Evolutionary conservation across 1,284 basidiomycete genomes (phyloP).

Genomic region (Omphalotus olearius): DNA sequence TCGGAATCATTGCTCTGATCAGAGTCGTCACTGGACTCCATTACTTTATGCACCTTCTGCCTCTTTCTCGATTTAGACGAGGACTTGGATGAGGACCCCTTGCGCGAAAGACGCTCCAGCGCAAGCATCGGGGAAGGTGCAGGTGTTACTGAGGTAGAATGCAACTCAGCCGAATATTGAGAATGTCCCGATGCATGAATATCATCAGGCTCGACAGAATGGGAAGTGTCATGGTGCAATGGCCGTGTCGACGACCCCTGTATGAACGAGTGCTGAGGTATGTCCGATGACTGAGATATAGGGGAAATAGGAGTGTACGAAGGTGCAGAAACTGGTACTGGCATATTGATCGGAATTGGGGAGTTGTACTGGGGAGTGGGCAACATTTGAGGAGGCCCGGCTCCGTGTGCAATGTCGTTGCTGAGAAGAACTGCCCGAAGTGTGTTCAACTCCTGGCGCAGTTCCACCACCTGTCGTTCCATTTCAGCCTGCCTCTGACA

Average conservation of each 20-base stretch:
- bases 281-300: conserved; percentile 24
- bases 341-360: not conserved
- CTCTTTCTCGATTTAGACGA: conserved; percentile 6
- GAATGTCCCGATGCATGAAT: no score
- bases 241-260: conserved; percentile 37
- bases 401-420: not conserved
- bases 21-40: conserved; percentile 26
- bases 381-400: not conserved
- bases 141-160: conserved; percentile 3
- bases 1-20: conserved; percentile 26
- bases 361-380: not conserved
- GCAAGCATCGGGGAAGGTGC: conserved; percentile 5
- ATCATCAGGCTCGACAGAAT: conserved; percentile 9
- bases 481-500: conserved; percentile 51
- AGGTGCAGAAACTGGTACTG: conserved; percentile 13
- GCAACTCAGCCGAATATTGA: not conserved
- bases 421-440: conserved; percentile 40
- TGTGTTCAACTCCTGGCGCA: conserved; percentile 53
- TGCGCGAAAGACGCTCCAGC: not conserved
- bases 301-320: conserved; percentile 34
- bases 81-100: no score
- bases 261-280: conserved; percentile 30
- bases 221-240: conserved; percentile 13
- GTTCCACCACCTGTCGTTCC: conserved; percentile 50
- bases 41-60: conserved; percentile 2